Evolutionary conservation across 495 filamentous ascomycete genomes (phyloP), one percentile per base, ranked within the genome.

Genomic region (Hypoxylon lienhwacheense): DNA sequence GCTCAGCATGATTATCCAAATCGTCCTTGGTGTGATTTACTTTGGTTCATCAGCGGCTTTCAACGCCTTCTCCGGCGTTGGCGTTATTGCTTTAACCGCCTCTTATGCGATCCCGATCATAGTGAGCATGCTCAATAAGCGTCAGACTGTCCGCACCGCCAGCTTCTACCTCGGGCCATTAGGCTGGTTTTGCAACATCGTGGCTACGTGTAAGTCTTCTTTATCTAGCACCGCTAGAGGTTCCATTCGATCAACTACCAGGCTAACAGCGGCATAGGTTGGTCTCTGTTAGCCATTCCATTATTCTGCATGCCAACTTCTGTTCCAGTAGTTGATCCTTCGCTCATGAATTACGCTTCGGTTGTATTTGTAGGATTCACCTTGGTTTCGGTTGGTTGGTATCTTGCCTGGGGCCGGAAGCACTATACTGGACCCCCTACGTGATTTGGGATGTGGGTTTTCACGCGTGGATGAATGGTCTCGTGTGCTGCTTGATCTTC

Each of bases 351-450:
- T 64, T 87, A 86, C 60, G 85, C 84, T 0, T 77, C 81, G 3
- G 84, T 85, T 0, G 84, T 85, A 0, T 71, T 77, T 21, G 80
- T 87, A 14, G 84, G 79, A 2, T 86, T 86, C 45, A 76, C 81
- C 19, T 63, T 69, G 5, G 70, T 84, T 32, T 76, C 73, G 4
- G 40, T 52, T 22, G 60, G 19, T 8, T 76, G 72, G 72, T 77
- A 77, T 50, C 15, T 66, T 12, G 66, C 55, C 7, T 76, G 86
- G 74, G 86, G 86, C 26, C 78, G 82, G 50, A 85, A 84, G 67
- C 75, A 85, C 57, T 90, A 89, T 64, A 77, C 71, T 7, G 87
- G 87, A 0, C 87, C 87, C 0, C 85, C 85, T 4, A 70, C 66
- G 11, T 64, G 57, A 59, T 20, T 51, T 39, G 25, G 39, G 15